phyloP scores from a whole-genome alignment of 2,329 filamentous ascomycete genomes.

The Trichoderma atroviride region DNA sequence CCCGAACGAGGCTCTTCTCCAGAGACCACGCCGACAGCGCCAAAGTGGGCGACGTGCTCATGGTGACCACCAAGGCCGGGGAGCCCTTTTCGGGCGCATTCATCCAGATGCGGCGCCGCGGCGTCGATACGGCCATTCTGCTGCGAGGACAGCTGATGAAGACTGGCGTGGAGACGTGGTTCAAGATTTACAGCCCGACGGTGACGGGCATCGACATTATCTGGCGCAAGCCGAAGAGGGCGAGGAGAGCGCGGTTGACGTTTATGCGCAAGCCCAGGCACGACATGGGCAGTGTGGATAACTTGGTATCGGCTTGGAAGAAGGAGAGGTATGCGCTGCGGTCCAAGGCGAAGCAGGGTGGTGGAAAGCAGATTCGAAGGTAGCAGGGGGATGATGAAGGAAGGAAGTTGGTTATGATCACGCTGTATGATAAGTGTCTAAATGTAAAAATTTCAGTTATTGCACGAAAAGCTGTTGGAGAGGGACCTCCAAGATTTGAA shows the following conservation, averaged over 20 bases:
- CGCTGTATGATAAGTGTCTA: constrained; percentile 25
- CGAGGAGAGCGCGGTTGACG: constrained; percentile 82
- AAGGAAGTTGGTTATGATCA: neutral
- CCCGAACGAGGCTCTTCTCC: constrained; percentile 79
- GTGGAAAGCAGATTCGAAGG: constrained; percentile 30
- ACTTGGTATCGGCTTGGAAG: constrained; percentile 64
- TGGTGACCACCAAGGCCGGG: constrained; percentile 76
- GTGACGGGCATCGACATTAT: constrained; percentile 92
- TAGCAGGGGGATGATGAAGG: neutral
- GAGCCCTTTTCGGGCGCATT: constrained; percentile 91
- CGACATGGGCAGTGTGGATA: constrained; percentile 83
- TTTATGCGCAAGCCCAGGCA: constrained; percentile 89
- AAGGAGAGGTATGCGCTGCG: constrained; percentile 49
- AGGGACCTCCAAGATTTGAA: neutral
- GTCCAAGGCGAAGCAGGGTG: constrained; percentile 38
- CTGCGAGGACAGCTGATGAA: constrained; percentile 84
- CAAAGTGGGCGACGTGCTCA: constrained; percentile 85
- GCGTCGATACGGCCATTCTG: constrained; percentile 84
- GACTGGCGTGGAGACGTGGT: constrained; percentile 94
- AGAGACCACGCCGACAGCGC: constrained; percentile 76
- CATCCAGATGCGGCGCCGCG: constrained; percentile 83
- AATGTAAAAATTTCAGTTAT: constrained; percentile 18
- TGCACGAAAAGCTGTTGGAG: neutral
- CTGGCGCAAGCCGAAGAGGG: constrained; percentile 80
- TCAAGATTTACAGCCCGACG: constrained; percentile 90